Conservation (phyloP, 345 rosid genomes). For the Bruguiera parviflora region DNA sequence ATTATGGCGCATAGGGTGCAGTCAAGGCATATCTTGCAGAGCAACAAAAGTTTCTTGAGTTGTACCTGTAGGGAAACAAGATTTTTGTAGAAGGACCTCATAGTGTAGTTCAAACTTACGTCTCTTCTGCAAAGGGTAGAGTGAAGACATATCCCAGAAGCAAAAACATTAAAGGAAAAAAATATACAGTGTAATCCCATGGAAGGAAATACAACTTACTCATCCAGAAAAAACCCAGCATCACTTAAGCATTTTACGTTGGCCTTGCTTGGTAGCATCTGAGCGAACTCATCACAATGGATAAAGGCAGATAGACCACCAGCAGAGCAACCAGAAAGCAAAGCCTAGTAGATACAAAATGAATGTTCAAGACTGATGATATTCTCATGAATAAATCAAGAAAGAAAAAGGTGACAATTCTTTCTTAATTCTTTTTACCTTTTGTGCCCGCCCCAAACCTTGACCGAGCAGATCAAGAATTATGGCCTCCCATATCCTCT, state of each 20-base stretch:
- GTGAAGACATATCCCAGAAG: background rate
- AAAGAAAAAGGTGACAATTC: no score
- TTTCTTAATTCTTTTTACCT: constrained; percentile 38
- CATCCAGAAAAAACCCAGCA: constrained; percentile 88
- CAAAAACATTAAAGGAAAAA: background rate
- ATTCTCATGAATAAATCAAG: no score
- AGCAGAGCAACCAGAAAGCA: constrained; percentile 98
- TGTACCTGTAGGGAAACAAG: constrained; percentile 67
- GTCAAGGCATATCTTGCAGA: no score
- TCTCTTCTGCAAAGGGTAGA: constrained; percentile 57
- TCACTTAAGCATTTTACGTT: constrained; percentile 92
- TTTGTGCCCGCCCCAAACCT: constrained; percentile 62
- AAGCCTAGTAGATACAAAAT: constrained; percentile 46
- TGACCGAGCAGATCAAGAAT: constrained; percentile 77
- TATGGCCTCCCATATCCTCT: constrained; percentile 81
- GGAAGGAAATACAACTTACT: constrained; percentile 41
- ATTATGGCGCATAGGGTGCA: no score
- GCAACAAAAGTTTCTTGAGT: background rate
- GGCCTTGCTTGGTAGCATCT: constrained; percentile 52
- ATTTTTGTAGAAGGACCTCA: constrained; percentile 55
- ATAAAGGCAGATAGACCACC: constrained; percentile 82
- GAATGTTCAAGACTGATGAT: background rate
- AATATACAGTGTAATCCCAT: background rate
- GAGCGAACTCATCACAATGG: constrained; percentile 70
- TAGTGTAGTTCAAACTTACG: constrained; percentile 50